Evolutionary conservation across 176 grass and related monocot genomes (phyloP).

Genomic region (Thalia dealbata): DNA sequence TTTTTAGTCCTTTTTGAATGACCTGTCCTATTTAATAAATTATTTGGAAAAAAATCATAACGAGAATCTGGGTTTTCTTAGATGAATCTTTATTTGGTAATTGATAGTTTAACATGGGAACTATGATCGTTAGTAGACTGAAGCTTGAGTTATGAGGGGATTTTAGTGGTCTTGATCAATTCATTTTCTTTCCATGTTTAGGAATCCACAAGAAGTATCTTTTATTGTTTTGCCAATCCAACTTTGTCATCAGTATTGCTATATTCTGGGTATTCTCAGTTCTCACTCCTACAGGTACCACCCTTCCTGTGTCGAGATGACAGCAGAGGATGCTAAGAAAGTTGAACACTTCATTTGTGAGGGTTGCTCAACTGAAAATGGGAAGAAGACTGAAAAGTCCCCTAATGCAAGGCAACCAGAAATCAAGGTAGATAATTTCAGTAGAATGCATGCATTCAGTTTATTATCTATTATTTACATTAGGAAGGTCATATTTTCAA

Average conservation of each 20-base stretch:
- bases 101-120: not conserved
- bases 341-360: slow-evolving; percentile 95
- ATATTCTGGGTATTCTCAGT: not conserved
- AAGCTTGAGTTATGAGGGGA: not conserved
- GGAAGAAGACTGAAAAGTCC: slow-evolving; percentile 57
- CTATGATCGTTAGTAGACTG: not conserved
- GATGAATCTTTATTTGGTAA: not conserved
- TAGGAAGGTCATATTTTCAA: too few relatives aligned
- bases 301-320: slow-evolving; percentile 80
- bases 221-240: not conserved
- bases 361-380: slow-evolving; percentile 68
- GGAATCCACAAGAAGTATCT: not conserved
- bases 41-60: too few relatives aligned
- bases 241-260: not conserved
- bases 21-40: too few relatives aligned
- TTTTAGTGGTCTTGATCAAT: not conserved
- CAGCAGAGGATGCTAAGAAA: slow-evolving; percentile 88
- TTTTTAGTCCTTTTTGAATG: too few relatives aligned
- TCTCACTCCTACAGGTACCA: slow-evolving; percentile 64
- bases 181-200: not conserved
- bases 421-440: slow-evolving; percentile 52
- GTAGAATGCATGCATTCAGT: too few relatives aligned
- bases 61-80: too few relatives aligned
- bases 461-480: not conserved
- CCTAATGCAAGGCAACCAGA: slow-evolving; percentile 61